Evolutionary conservation across 2,329 filamentous ascomycete genomes (phyloP).

Genomic region (Xylaria sp.): DNA sequence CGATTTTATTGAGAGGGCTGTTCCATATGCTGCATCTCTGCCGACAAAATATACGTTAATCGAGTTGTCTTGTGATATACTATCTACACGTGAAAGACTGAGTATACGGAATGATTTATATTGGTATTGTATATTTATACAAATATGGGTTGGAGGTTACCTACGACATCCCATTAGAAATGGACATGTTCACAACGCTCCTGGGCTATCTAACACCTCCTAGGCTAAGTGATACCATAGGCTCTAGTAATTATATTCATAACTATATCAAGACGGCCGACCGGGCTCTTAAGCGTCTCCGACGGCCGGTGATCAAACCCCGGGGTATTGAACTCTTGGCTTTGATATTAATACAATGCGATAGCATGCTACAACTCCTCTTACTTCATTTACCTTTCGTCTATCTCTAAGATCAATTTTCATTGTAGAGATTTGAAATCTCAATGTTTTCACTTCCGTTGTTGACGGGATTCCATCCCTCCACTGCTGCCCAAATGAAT

Average conservation of each 20-base stretch:
- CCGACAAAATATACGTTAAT: no score
- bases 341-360: not conserved
- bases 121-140: not conserved
- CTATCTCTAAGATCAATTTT: not conserved
- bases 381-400: not conserved
- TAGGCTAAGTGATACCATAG: not conserved
- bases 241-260: not conserved
- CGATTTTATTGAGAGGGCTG: not conserved
- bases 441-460: conserved; percentile 13
- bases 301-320: not conserved
- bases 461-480: not conserved
- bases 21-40: not conserved
- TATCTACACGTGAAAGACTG: not conserved
- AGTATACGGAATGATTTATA: no score
- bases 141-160: no score
- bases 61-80: not conserved
- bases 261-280: not conserved
- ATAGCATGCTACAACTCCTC: not conserved
- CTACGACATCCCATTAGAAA: not conserved
- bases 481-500: not conserved
- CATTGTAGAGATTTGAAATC: not conserved
- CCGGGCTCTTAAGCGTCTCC: not conserved
- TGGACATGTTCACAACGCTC: not conserved
- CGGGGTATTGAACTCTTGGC: not conserved
- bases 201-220: not conserved